A percentile compares a stretch with the other conserved stretches of the same genome.
Conservation (phyloP, 1,139 yeast species). For the Geotrichum fermentans region DNA sequence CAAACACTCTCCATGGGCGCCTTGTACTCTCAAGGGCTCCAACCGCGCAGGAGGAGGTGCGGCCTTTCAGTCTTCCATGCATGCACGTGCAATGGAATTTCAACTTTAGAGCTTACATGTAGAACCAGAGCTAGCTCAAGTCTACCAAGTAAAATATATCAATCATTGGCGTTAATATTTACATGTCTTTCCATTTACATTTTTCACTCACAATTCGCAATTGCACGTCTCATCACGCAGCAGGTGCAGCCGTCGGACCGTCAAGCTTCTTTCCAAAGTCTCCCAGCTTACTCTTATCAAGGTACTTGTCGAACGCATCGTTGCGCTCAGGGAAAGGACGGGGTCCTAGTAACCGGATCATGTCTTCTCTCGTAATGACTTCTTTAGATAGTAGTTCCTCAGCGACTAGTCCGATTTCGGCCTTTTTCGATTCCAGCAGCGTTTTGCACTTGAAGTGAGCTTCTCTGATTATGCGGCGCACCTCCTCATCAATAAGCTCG, state of each 20-base stretch:
- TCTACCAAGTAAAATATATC: too few species aligned
- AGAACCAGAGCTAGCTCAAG: too few species aligned
- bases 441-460: conserved; percentile 66
- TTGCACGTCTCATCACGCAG: too few species aligned
- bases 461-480: conserved; percentile 71
- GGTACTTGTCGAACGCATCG: conserved; percentile 89
- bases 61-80: too few species aligned
- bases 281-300: conserved; percentile 21
- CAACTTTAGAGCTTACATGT: too few species aligned
- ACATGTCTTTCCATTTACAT: too few species aligned
- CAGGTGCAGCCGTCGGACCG: background rate
- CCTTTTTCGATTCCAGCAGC: conserved; percentile 61
- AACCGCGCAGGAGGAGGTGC: too few species aligned
- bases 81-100: too few species aligned
- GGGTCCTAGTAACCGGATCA: conserved; percentile 80
- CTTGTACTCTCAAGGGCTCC: too few species aligned
- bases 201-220: too few species aligned
- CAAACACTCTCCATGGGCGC: too few species aligned
- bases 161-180: too few species aligned
- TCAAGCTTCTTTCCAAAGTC: conserved; percentile 10
- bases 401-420: conserved; percentile 79
- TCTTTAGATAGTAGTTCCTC: conserved; percentile 78
- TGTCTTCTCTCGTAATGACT: conserved; percentile 82
- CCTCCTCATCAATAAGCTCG: conserved; percentile 70
- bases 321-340: conserved; percentile 82